phyloP scores from a whole-genome alignment of 2,329 filamentous ascomycete genomes.

The Saccharata proteae region DNA sequence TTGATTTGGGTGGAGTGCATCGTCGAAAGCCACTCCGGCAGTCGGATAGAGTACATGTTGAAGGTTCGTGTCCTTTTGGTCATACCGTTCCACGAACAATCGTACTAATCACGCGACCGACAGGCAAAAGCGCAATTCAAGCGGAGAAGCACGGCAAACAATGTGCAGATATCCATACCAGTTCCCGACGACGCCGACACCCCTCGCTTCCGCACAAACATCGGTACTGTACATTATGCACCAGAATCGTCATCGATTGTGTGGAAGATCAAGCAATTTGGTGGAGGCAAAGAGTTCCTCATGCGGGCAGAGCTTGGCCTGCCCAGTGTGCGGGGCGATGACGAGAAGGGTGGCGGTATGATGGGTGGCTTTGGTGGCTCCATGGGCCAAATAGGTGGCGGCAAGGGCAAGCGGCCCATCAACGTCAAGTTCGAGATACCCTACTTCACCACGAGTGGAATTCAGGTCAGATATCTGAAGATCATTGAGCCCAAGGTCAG shows the following conservation, averaged over 20 bases:
- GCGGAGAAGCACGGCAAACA: constrained; percentile 92
- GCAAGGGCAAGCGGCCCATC: constrained; percentile 90
- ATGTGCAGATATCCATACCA: constrained; percentile 94
- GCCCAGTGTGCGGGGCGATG: constrained; percentile 86
- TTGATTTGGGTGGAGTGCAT: constrained; percentile 98
- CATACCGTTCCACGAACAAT: not conserved
- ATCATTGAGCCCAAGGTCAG: constrained; percentile 97
- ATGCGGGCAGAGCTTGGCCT: constrained; percentile 95
- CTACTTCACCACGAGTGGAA: constrained; percentile 99
- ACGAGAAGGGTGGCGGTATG: constrained; percentile 94
- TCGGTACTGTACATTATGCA: constrained; percentile 93
- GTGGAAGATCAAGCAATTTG: constrained; percentile 99
- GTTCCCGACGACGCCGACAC: constrained; percentile 96
- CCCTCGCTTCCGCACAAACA: constrained; percentile 92
- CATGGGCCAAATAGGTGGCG: constrained; percentile 74
- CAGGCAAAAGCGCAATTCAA: constrained; percentile 93
- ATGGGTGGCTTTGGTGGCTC: constrained; percentile 93
- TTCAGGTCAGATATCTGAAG: constrained; percentile 96
- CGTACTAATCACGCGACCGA: too few species aligned
- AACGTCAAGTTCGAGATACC: constrained; percentile 99
- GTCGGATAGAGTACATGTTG: constrained; percentile 96
- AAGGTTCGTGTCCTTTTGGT: constrained; percentile 42
- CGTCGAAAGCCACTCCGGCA: constrained; percentile 90
- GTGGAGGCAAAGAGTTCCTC: constrained; percentile 93
- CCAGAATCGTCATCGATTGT: constrained; percentile 96